phyloP scores from a whole-genome alignment of 73 alveolate species.

The Breviolum minutum region DNA sequence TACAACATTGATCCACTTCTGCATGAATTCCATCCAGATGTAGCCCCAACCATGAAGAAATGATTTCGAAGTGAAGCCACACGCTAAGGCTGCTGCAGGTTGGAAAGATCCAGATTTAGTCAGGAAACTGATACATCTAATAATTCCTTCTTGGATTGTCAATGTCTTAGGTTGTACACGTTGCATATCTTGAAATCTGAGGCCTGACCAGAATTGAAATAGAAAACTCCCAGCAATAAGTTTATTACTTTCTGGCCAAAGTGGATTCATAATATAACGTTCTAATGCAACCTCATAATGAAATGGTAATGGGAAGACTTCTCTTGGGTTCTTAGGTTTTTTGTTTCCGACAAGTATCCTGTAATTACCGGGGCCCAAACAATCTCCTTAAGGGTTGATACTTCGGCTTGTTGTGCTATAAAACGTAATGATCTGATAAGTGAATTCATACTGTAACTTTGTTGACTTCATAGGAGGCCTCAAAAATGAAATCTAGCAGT shows the following conservation, averaged over 20 bases:
- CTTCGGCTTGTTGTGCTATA: background rate
- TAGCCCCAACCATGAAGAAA: background rate
- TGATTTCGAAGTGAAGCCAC: background rate
- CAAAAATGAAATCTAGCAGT: too few species aligned
- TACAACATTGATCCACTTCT: background rate
- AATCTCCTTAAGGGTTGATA: background rate
- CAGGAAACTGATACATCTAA: background rate
- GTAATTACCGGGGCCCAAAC: background rate
- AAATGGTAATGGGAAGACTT: background rate
- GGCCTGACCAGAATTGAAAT: background rate
- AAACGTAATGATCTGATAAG: background rate
- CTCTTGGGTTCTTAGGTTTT: background rate
- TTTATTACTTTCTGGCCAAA: background rate
- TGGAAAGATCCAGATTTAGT: background rate
- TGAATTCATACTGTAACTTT: background rate
- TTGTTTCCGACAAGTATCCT: background rate
- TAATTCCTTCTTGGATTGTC: background rate
- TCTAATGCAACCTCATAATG: background rate
- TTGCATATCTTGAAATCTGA: background rate
- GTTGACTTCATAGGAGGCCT: too few species aligned
- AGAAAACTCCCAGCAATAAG: background rate
- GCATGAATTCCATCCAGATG: background rate
- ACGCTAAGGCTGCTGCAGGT: background rate
- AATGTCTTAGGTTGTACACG: background rate
- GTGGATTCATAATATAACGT: background rate